phyloP scores from a whole-genome alignment of 495 filamentous ascomycete species.

The Trichocladium uniseriatum region DNA sequence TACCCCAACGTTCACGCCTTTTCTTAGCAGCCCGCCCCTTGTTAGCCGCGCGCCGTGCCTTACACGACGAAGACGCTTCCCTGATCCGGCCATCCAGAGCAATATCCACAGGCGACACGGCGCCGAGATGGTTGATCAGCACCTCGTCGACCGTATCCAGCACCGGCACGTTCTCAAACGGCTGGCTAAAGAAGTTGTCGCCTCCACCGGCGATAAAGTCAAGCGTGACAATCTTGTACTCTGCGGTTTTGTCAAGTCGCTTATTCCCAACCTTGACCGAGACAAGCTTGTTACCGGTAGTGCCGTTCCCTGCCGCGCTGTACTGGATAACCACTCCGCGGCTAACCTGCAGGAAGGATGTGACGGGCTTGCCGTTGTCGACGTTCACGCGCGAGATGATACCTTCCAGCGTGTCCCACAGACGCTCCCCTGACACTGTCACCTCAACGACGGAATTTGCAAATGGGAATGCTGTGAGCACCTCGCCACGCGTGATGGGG shows the following conservation, averaged over 20 bases:
- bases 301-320: constrained; percentile 28
- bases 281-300: constrained; percentile 28
- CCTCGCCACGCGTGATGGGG: constrained; percentile 44
- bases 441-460: constrained; percentile 46
- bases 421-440: constrained; percentile 31
- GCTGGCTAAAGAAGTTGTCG: constrained; percentile 42
- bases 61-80: no score
- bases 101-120: constrained; percentile 37
- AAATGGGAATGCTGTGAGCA: constrained; percentile 50
- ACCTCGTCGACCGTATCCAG: constrained; percentile 47
- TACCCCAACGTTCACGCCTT: no score
- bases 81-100: constrained; percentile 42
- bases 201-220: constrained; percentile 49
- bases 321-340: constrained; percentile 39
- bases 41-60: no score
- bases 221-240: constrained; percentile 44
- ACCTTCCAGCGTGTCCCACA: constrained; percentile 45
- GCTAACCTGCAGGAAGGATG: constrained; percentile 45
- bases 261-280: constrained; percentile 33
- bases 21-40: no score
- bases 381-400: constrained; percentile 37
- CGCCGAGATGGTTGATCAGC: constrained; percentile 36
- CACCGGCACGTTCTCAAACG: constrained; percentile 26
- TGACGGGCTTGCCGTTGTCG: constrained; percentile 37
- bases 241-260: constrained; percentile 24